Evolutionary conservation across 768 basidiomycete species (phyloP), one percentile per base, ranked within the genome.

Genomic region (Crucibulum laeve): DNA sequence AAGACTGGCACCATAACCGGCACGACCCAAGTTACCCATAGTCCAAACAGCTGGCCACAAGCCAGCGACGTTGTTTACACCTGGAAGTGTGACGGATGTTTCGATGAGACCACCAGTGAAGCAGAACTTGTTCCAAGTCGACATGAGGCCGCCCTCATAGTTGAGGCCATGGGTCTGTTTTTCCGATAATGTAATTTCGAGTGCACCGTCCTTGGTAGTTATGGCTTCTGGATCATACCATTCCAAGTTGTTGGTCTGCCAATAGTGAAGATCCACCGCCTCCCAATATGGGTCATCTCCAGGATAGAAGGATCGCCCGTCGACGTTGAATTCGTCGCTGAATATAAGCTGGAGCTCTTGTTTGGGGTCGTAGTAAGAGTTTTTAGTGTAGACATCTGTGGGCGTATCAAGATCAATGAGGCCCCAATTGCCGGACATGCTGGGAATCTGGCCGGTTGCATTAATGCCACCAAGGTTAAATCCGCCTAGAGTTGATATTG

Each of bases 231-330:
- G 92, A 57, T 87, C 86, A 59, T 94, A 93, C 90, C 91, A 95
- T 63, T 96, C 88, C 58, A 87, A 52, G 56, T 88, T 85, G 48
- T 77, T 77, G 10, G 86, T 83, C 77, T 82, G 67, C 86, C 87
- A 90, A 53, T 89, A 91, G 57, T 91, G 84, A 37, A 91, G 70
- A 63, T 90, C 74, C 2, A 71, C 82, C 30, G 87, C 89, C 60
- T 91, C 88, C 89, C 89, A 91, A 59, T 84, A 92, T 5, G 91
- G 86, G 61, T 94, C 91, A 59, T 93, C 89, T 44, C 89, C 90
- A 38, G 83, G 83, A 60, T 85, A 90, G 60, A 93, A 93, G 0
- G 84, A 77, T 26, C 92, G 79, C 13, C 86, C 84, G 4, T 85
- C 81, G 5, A 66, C 68, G 46, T 94, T 82, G 64, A 94, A 94